Conservation (phyloP, 148 eudicot genomes). For the Chenopodium suecicum region DNA sequence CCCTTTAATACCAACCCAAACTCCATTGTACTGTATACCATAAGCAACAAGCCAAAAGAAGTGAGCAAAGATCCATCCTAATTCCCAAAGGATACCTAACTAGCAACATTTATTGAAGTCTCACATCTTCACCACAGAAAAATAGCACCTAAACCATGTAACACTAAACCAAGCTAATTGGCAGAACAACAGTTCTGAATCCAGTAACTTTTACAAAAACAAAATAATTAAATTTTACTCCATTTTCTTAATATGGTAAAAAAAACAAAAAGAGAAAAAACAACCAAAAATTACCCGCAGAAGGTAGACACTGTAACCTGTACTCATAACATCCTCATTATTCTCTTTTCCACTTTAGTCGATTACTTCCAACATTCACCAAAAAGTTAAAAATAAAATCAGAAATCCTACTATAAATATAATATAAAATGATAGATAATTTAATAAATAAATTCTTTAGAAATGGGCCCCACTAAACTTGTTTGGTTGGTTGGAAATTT, state of each 20-base stretch:
- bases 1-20: too few species aligned
- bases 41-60: too few species aligned
- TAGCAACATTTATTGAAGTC: conserved; percentile 10
- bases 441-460: neutral
- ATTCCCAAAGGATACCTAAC: neutral
- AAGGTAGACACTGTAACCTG: neutral
- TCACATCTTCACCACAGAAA: neutral
- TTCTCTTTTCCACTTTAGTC: neutral
- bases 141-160: conserved; percentile 9
- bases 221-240: neutral
- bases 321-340: neutral
- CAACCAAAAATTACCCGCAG: too few species aligned
- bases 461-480: neutral
- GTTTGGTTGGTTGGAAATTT: neutral
- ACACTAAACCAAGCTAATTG: neutral
- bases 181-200: neutral
- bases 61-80: too few species aligned
- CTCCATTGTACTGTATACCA: too few species aligned
- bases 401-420: too few species aligned
- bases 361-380: conserved; percentile 9
- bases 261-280: neutral
- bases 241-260: neutral
- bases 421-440: too few species aligned
- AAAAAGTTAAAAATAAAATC: neutral
- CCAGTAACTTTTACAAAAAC: neutral